Evolutionary conservation across 768 basidiomycete species (phyloP), one percentile per base, ranked within the genome.

Genomic region (Tephrocybe rancida): DNA sequence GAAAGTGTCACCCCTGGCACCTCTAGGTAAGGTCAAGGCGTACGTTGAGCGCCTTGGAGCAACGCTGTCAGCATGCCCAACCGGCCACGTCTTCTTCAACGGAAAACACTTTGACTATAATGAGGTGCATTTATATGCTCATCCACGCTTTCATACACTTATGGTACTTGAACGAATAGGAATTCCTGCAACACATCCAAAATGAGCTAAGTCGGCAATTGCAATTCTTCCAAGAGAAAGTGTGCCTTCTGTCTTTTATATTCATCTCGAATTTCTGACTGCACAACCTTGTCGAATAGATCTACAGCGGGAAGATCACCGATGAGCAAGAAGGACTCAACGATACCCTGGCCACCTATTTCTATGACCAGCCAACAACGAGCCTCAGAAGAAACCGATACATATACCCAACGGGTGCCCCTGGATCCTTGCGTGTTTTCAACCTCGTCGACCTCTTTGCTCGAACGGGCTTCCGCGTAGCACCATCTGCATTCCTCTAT

Each of bases 321-420:
- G 85, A 90, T 41, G 77, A 76, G 1, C 70, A 77, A n/a, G n/a
- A n/a, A n/a, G n/a, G n/a, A n/a, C n/a, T n/a, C 35, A 68, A 68
- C 7, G 72, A 72, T 5, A 74, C 78, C 27, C 79, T 91, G 49
- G 70, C 81, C 26, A 87, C 78, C 13, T 94, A 90, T 71, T 98
- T 98, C 73, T 98, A 96, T 64, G 92, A 96, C 61, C 79, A 95
- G 5, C 90, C 95, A 0, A 82, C 82, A 0, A 85, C 91, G 0
- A 76, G 76, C 37, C 73, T 78, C 50, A 79, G 87, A 10, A 73
- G 97, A n/a, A 98, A 93, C 68, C 74, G 70, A 24, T 83, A 89
- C 64, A 85, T 98, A 49, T 83, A 85, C 61, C 84, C 87, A 0
- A 63, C 73, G 7, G 70, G 70, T 13, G 59, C 75, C 3, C 74